phyloP scores from a whole-genome alignment of 495 filamentous ascomycete genomes.

The Aspergillus carlsbadensis region DNA sequence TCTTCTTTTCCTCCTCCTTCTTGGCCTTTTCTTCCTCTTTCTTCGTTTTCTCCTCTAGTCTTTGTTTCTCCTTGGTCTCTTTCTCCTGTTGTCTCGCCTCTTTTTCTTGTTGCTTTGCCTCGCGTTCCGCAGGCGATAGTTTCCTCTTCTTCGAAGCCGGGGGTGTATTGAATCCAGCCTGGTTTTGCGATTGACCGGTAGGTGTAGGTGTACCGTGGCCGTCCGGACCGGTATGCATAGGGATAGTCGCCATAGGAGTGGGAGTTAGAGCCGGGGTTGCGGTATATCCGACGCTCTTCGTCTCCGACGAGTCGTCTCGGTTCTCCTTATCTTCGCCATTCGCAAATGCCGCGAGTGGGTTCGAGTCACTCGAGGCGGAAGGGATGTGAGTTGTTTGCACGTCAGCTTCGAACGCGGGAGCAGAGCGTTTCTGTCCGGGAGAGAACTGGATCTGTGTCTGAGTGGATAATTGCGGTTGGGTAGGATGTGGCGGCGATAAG shows the following conservation, averaged over 20 bases:
- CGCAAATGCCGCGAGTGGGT: background rate
- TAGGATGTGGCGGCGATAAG: constrained; percentile 8
- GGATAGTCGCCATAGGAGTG: background rate
- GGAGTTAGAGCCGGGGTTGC: background rate
- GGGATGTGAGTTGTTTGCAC: background rate
- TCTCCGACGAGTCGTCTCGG: background rate
- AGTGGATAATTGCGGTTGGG: background rate
- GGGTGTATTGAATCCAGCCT: background rate
- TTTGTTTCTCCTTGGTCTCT: constrained; percentile 50
- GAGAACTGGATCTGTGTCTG: constrained; percentile 1
- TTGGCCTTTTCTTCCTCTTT: constrained; percentile 46
- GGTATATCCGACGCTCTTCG: background rate
- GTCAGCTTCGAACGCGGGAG: background rate
- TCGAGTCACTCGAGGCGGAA: background rate
- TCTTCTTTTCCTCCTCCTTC: constrained; percentile 44
- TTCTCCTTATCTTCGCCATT: constrained; percentile 13
- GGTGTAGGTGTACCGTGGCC: background rate
- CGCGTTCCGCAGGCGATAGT: constrained; percentile 52
- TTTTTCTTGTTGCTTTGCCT: constrained; percentile 48
- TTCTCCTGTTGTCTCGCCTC: constrained; percentile 50
- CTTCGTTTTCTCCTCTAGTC: constrained; percentile 41
- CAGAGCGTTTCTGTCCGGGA: constrained; percentile 4
- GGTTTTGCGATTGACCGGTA: background rate
- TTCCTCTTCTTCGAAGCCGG: constrained; percentile 50
- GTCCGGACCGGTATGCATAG: background rate